These are phyloP conservation scores for Meripilus lineatus DNA, from an alignment of 1,284 basidiomycete species.

Conservation along the genomic window DNA sequence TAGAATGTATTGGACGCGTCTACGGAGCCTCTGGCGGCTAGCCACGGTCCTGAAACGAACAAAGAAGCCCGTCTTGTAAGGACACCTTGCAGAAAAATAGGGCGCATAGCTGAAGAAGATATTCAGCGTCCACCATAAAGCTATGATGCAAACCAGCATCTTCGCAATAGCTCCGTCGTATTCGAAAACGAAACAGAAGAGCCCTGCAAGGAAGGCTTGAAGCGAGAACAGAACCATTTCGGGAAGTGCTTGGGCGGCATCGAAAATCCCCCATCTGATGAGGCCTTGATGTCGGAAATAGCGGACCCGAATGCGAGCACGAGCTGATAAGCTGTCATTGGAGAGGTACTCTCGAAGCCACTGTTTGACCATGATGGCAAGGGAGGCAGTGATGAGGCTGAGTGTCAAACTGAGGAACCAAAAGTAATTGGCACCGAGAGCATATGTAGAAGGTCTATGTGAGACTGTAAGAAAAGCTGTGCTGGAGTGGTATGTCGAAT, in stretches of 20 bases:
- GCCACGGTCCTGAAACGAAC: too few species aligned
- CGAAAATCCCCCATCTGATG: conserved; percentile 4
- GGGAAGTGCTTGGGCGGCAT: conserved; percentile 6
- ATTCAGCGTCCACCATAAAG: conserved; percentile 3
- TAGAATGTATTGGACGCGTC: too few species aligned
- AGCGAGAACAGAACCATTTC: conserved; percentile 6
- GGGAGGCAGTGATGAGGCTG: conserved; percentile 5
- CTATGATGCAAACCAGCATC: conserved; percentile 2
- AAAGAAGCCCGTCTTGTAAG: conserved; percentile 11
- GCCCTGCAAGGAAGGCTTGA: conserved; percentile 4
- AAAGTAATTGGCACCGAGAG: conserved; percentile 7
- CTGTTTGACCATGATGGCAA: conserved; percentile 10
- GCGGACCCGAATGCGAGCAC: conserved; percentile 3
- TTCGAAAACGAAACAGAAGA: background rate
- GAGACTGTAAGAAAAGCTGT: background rate
- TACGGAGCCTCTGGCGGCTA: too few species aligned
- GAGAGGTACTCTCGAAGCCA: conserved; percentile 8
- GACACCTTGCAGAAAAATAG: conserved; percentile 9
- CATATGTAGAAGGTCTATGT: background rate
- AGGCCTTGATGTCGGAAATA: conserved; percentile 1
- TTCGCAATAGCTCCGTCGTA: conserved; percentile 7
- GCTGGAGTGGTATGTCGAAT: background rate
- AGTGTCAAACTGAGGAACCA: conserved; percentile 8
- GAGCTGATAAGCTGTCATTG: conserved; percentile 1
- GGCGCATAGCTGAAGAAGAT: conserved; percentile 5